phyloP scores from a whole-genome alignment of 371 early-diverging fungal genomes.

The Mucor racemosus region DNA sequence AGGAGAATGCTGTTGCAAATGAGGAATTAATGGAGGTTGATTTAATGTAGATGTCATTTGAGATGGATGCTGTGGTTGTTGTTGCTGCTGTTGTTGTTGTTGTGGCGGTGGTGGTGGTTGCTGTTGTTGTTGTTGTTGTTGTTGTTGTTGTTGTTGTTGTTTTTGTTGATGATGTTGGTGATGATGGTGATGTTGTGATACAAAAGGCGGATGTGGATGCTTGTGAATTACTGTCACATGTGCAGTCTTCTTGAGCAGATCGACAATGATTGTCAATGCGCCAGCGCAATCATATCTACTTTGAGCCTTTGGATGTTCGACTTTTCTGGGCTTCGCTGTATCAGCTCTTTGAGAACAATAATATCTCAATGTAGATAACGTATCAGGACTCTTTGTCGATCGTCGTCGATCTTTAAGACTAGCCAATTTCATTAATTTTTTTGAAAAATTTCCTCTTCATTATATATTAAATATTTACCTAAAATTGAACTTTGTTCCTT shows the following conservation, averaged over 20 bases:
- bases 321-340: conserved; percentile 52
- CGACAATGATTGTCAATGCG: conserved; percentile 55
- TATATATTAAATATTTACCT: conserved; percentile 36
- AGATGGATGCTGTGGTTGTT: neutral
- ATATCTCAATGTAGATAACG: conserved; percentile 50
- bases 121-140: conserved; percentile 15
- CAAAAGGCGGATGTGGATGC: conserved; percentile 51
- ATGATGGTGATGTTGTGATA: conserved; percentile 41
- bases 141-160: conserved; percentile 6
- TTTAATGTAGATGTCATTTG: neutral
- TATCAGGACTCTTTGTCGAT: conserved; percentile 52
- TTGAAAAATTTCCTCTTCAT: neutral
- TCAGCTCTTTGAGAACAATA: conserved; percentile 56
- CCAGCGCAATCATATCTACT: conserved; percentile 53
- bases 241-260: conserved; percentile 47
- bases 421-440: neutral
- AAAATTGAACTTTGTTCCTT: conserved; percentile 55
- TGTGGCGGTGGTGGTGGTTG: conserved; percentile 1
- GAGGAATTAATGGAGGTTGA: conserved; percentile 10
- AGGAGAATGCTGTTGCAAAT: conserved; percentile 16
- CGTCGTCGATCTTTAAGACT: conserved; percentile 57
- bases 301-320: conserved; percentile 48
- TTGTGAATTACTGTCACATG: conserved; percentile 55
- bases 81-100: conserved; percentile 6
- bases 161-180: conserved; percentile 27